Base-by-base conservation (phyloP, 371 early-diverging fungal species). In the Saksenaea oblongispora region DNA sequence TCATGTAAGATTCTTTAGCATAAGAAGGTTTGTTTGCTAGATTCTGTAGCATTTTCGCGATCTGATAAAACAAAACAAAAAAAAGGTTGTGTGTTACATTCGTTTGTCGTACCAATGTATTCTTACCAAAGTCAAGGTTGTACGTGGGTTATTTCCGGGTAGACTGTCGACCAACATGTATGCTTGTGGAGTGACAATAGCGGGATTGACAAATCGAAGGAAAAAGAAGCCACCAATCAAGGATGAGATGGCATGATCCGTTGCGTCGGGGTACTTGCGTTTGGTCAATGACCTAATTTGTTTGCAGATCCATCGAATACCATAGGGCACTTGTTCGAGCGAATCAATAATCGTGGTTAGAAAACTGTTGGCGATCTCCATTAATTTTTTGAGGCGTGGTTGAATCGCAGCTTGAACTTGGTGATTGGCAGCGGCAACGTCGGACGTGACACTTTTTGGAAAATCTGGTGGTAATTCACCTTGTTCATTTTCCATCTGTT, bases 271-370 rank as follows among this genome's bases (percentile, higher is more conserved):
- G 76, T 90, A 96, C 75, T 90, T 91, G 59, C 91, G 69, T 88
- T 92, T 93, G 5, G 95, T 92, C 67, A 96, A 73, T 9, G 89
- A 89, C 24, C 90, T 82, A 74, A 96, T 96, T 78, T 96, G 95
- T 70, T 96, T 96, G 77, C 97, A 96, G 55, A 96, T 93, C 96
- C 96, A 96, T 34, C 95, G 85, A 69, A 96, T 96, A 34, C 96
- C 97, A 64, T 93, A 95, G 0, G 97, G 97, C n/a, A 93, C 91
- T 63, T 89, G 85, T 57, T 95, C 93, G 22, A 93, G 73, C 2
- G 90, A 89, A 18, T 80, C 78, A 34, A 95, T 85, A 58, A 96
- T 94, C 5, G 91, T 92, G 39, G 84, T 82, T 41, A 96, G 73
- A 66, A 96, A 94, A 9, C 83, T 80, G 64, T 86, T 85, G 27